These are phyloP conservation scores for Fusarium temperatum DNA, from an alignment of 2,329 filamentous ascomycete genomes.

Conservation along the genomic window DNA sequence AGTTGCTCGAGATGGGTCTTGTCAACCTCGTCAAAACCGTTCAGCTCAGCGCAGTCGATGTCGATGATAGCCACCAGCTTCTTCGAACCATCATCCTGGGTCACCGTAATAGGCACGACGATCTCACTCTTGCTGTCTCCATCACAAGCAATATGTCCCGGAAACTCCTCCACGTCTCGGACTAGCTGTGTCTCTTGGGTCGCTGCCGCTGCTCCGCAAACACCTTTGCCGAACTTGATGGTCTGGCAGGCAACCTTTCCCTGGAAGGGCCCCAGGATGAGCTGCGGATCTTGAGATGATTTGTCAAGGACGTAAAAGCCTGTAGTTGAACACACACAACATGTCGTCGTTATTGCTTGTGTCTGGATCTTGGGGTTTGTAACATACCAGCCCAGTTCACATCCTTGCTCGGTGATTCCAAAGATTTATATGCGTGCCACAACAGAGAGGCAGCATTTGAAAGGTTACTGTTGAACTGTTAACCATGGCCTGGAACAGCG, in stretches of 20 bases:
- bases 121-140: conserved; percentile 80
- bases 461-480: conserved; percentile 68
- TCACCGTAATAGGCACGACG: conserved; percentile 74
- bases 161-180: conserved; percentile 76
- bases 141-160: conserved; percentile 85
- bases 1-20: conserved; percentile 71
- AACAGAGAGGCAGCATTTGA: conserved; percentile 79
- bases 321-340: conserved; percentile 41
- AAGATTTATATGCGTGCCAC: conserved; percentile 81
- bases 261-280: conserved; percentile 83
- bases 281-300: conserved; percentile 54
- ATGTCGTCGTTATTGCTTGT: conserved; percentile 14
- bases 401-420: conserved; percentile 69
- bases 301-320: conserved; percentile 79
- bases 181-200: conserved; percentile 71
- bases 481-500: not conserved
- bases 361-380: not conserved
- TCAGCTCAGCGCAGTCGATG: conserved; percentile 74
- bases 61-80: conserved; percentile 80
- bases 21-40: conserved; percentile 77
- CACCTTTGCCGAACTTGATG: conserved; percentile 76
- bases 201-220: conserved; percentile 76
- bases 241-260: conserved; percentile 83
- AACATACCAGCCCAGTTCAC: conserved; percentile 79
- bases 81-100: conserved; percentile 41